phyloP scores from a whole-genome alignment of 306 rosid genomes.

The Inga oerstediana region DNA sequence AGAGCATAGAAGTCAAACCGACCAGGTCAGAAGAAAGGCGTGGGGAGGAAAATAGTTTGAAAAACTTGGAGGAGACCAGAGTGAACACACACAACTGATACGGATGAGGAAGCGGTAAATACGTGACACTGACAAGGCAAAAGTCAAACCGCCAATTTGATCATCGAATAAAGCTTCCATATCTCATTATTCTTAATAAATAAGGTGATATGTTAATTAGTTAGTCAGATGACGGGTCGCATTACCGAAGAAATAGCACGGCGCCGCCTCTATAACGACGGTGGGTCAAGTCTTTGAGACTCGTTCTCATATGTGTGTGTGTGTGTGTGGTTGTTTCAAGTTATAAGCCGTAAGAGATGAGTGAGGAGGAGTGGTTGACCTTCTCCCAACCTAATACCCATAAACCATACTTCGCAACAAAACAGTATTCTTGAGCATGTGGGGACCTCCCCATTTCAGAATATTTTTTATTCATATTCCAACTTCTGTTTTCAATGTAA shows the following conservation, averaged over 20 bases:
- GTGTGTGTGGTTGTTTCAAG: neutral
- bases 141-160: slow-evolving; percentile 50
- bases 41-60: slow-evolving; percentile 21
- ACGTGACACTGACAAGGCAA: slow-evolving; percentile 31
- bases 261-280: neutral
- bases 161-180: neutral
- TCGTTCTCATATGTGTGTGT: neutral
- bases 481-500: neutral
- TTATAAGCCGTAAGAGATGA: neutral
- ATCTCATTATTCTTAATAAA: neutral
- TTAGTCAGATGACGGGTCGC: neutral
- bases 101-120: neutral
- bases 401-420: slow-evolving; percentile 5
- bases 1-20: slow-evolving; percentile 58
- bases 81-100: slow-evolving; percentile 46
- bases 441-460: slow-evolving; percentile 14
- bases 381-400: slow-evolving; percentile 10
- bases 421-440: neutral
- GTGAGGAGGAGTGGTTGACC: neutral
- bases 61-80: slow-evolving; percentile 1
- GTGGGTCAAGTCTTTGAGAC: neutral
- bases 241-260: neutral
- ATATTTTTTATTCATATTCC: neutral
- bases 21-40: slow-evolving; percentile 38
- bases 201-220: neutral